Evolutionary conservation across 352 stramenopile species (phyloP).

Genomic region (Phytophthora agathidicida): DNA sequence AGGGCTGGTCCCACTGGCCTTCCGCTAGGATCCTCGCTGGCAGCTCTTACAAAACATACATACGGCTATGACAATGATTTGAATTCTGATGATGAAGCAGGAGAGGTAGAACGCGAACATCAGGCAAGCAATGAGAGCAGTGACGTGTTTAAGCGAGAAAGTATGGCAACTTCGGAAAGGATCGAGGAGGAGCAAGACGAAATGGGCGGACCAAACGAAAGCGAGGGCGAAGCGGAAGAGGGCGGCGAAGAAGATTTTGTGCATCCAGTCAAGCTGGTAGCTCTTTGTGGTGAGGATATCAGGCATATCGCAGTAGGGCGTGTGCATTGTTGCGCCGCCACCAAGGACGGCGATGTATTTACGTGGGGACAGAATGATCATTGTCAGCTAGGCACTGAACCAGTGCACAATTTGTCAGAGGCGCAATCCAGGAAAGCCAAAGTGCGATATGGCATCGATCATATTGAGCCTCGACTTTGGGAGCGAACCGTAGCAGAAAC

Average conservation of each 20-base stretch:
- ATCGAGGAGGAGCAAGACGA: constrained; percentile 26
- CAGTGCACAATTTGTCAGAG: constrained; percentile 61
- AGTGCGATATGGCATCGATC: constrained; percentile 67
- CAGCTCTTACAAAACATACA: constrained; percentile 38
- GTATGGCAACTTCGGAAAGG: constrained; percentile 1
- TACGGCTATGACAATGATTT: constrained; percentile 57
- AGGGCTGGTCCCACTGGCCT: constrained; percentile 63
- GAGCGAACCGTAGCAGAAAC: constrained; percentile 65
- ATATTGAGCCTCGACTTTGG: constrained; percentile 67
- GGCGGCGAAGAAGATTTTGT: constrained; percentile 73
- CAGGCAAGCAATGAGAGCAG: no score
- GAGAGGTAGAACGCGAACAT: not conserved
- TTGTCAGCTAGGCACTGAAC: constrained; percentile 75
- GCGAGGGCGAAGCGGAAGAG: constrained; percentile 32
- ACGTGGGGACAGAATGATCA: constrained; percentile 88
- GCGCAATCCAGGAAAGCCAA: constrained; percentile 59
- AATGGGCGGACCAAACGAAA: constrained; percentile 11
- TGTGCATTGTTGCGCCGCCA: constrained; percentile 75
- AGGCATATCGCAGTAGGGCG: constrained; percentile 76
- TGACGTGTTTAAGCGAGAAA: constrained; percentile 6
- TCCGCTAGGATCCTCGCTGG: constrained; percentile 34
- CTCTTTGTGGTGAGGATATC: constrained; percentile 71
- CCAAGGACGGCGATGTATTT: constrained; percentile 83
- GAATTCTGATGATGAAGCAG: constrained; percentile 50
- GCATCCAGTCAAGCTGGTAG: constrained; percentile 65